These are phyloP conservation scores for Penicillium paxilli DNA, from an alignment of 495 filamentous ascomycete species.

Conservation along the genomic window DNA sequence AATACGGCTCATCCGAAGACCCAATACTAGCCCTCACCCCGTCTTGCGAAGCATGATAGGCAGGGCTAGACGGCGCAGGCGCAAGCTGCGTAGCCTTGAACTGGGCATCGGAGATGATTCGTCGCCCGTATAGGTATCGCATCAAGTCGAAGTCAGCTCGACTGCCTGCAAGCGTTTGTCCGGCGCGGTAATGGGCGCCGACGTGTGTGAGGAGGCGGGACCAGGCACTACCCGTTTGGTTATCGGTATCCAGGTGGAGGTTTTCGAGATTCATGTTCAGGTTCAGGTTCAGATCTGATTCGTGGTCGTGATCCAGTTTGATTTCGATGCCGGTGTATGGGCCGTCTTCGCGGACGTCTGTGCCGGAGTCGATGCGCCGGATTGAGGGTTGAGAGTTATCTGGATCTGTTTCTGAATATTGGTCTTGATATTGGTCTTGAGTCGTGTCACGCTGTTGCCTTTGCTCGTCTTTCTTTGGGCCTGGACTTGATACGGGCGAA, in stretches of 20 bases:
- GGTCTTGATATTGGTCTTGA: no score
- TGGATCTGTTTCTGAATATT: not conserved
- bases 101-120: conserved; percentile 46
- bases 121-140: conserved; percentile 43
- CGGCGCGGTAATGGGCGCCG: conserved; percentile 38
- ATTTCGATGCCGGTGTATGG: not conserved
- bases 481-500: not conserved
- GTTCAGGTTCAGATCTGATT: not conserved
- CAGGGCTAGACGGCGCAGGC: conserved; percentile 43
- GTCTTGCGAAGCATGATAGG: conserved; percentile 45
- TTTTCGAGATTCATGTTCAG: no score
- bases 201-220: conserved; percentile 42
- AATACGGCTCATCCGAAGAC: conserved; percentile 47
- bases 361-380: not conserved
- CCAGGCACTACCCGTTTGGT: conserved; percentile 36
- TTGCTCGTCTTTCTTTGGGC: not conserved
- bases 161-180: conserved; percentile 41
- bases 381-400: not conserved
- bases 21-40: conserved; percentile 43
- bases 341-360: not conserved
- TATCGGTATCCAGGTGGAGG: no score
- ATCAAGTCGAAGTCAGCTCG: conserved; percentile 47
- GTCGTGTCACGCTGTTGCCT: no score
- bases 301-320: not conserved
- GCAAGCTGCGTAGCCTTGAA: conserved; percentile 47